These are phyloP conservation scores for Rhododendron griersonianum DNA, from an alignment of 148 eudicot species.

Conservation along the genomic window DNA sequence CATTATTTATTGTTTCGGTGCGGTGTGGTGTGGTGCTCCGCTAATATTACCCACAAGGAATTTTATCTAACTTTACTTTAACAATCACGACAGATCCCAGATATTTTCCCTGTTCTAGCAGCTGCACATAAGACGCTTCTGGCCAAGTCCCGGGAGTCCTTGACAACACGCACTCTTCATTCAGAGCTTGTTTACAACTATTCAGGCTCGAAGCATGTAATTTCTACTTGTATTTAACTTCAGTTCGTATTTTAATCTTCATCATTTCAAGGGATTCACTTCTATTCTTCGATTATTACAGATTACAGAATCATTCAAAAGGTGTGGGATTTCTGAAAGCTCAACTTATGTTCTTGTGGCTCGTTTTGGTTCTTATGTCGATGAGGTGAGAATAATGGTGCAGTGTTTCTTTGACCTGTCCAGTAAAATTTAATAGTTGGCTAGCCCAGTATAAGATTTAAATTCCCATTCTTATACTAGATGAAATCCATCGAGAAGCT, in stretches of 20 bases:
- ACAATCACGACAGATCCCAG: conserved; percentile 59
- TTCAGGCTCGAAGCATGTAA: conserved; percentile 94
- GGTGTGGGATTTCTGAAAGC: conserved; percentile 85
- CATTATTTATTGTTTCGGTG: neutral
- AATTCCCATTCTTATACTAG: conserved; percentile 21
- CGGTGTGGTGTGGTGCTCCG: neutral
- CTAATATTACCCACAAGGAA: neutral
- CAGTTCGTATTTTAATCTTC: neutral
- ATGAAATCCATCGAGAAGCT: conserved; percentile 38
- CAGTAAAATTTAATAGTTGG: neutral
- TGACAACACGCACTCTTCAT: conserved; percentile 77
- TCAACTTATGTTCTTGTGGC: conserved; percentile 77
- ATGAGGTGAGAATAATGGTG: conserved; percentile 47
- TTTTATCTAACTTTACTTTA: neutral
- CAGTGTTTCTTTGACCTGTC: neutral
- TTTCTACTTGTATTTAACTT: neutral
- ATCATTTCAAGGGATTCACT: neutral
- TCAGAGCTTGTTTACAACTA: conserved; percentile 94
- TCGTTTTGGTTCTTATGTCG: conserved; percentile 66
- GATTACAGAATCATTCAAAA: conserved; percentile 92
- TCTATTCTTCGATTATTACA: conserved; percentile 14
- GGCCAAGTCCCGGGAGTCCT: conserved; percentile 65
- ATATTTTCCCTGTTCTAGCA: conserved; percentile 84
- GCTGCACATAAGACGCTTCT: conserved; percentile 82
- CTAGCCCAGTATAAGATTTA: neutral